A percentile compares a stretch with the other conserved stretches of the same genome.
These are phyloP conservation scores for Colletotrichum coccodes DNA, from an alignment of 2,329 filamentous ascomycete genomes.

Conservation along the genomic window DNA sequence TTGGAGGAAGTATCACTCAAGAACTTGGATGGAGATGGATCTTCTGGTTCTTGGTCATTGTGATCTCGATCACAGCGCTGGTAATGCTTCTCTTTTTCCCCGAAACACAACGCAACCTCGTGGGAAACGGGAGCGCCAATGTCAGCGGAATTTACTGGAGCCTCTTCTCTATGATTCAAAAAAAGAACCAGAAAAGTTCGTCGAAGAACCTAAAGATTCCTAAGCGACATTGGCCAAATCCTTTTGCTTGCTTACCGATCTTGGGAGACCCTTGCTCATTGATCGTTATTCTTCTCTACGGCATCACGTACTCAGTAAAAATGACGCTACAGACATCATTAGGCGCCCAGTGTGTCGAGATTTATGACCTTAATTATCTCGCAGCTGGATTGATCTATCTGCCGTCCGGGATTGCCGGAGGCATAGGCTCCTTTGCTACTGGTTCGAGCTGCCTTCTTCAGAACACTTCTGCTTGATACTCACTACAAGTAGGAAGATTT, in stretches of 20 bases:
- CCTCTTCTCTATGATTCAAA: background rate
- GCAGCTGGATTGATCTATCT: conserved; percentile 33
- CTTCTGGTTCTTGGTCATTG: conserved; percentile 64
- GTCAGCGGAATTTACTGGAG: background rate
- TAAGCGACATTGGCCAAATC: background rate
- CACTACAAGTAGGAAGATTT: background rate
- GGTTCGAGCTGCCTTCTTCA: background rate
- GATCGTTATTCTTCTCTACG: conserved; percentile 28
- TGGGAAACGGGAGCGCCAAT: conserved; percentile 33
- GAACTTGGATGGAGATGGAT: conserved; percentile 62
- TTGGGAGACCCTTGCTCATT: background rate
- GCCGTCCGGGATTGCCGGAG: conserved; percentile 18
- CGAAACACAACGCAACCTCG: conserved; percentile 52
- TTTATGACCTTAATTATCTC: conserved; percentile 33
- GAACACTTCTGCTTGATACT: background rate
- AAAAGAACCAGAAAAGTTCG: background rate
- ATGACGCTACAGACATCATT: conserved; percentile 8
- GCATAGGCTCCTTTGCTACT: background rate
- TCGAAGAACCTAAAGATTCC: background rate
- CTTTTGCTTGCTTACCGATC: background rate
- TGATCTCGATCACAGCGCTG: conserved; percentile 46
- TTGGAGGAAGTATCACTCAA: conserved; percentile 61
- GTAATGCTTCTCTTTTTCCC: conserved; percentile 56
- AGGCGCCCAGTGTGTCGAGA: conserved; percentile 27
- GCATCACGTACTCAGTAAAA: conserved; percentile 30